Evolutionary conservation across 2,329 filamentous ascomycete species (phyloP), one percentile per base, ranked within the genome.

Genomic region (Aspergillus transmontanensis): DNA sequence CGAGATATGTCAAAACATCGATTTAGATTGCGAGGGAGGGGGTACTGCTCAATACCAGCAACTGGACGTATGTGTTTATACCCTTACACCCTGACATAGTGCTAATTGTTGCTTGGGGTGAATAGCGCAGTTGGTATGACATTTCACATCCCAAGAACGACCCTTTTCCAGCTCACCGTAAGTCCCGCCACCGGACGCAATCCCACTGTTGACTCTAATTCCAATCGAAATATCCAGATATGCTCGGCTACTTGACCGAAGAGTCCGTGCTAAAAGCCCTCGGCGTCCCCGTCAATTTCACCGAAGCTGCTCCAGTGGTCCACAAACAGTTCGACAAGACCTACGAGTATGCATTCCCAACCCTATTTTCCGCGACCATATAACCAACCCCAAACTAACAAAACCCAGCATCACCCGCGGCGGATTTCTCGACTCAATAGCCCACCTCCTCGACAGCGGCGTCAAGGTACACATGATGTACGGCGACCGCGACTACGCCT

Each of bases 261-360:
- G 77, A 81, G 3, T 82, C 83, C 68, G 84, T 89, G 0, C 86
- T 89, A 69, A 72, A 75, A 2, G 85, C 84, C 0, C 80, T 90
- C 1, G 88, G 87, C 6, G 83, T 87, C 0, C 85, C 85, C 0
- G 73, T 89, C n/a, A 89, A 89, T 72, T 89, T 82, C 77, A 85
- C 85, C 0, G 71, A 78, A 14, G 75, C 76, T 2, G 86, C 1
- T 74, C 76, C 11, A 57, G 67, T 5, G 82, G 80, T 1, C 88
- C 88, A 66, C 43, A 64, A 0, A 65, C 68, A 1, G 82, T 80
- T 10, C 83, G 82, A 28, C 82, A 86, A 68, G 82, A 83, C 64
- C 74, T 79, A 1, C 78, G 82, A 16, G 78, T 79, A 2, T 81
- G 80, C 58, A 80, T 36, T 2, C 12, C 30, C 19, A 32, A 14